These are phyloP conservation scores for Kodamaea alishanica DNA, from an alignment of 1,139 yeast genomes.

Conservation along the genomic window DNA sequence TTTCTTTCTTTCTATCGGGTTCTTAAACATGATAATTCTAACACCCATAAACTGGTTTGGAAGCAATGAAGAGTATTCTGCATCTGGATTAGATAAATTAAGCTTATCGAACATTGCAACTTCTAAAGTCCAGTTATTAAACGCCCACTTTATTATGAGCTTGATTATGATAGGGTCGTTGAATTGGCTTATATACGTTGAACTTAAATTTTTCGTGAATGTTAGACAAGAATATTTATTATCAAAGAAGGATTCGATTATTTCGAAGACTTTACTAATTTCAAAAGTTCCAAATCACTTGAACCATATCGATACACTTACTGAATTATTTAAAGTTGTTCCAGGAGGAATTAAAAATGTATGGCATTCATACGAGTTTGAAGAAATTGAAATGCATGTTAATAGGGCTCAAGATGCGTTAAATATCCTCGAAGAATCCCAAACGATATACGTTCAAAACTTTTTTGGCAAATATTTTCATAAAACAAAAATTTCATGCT, in stretches of 20 bases:
- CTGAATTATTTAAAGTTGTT: constrained; percentile 27
- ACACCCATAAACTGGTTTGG: constrained; percentile 58
- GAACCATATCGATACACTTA: constrained; percentile 24
- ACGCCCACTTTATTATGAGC: constrained; percentile 54
- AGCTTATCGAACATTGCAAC: constrained; percentile 61
- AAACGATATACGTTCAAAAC: constrained; percentile 17
- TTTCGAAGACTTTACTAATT: constrained; percentile 43
- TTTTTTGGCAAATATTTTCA: constrained; percentile 9
- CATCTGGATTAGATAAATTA: constrained; percentile 53
- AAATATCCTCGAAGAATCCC: constrained; percentile 37
- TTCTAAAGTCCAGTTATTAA: constrained; percentile 40
- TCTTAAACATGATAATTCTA: constrained; percentile 49
- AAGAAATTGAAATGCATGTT: constrained; percentile 29
- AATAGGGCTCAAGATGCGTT: constrained; percentile 31
- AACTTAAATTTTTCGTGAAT: constrained; percentile 44
- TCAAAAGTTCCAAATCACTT: constrained; percentile 45
- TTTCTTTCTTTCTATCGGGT: constrained; percentile 48
- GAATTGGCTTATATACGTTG: constrained; percentile 50
- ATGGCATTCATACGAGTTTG: constrained; percentile 50
- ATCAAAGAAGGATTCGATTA: constrained; percentile 22
- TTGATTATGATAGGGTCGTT: constrained; percentile 49
- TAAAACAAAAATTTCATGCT: constrained; percentile 5
- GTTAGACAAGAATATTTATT: constrained; percentile 40
- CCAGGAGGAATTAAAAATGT: constrained; percentile 48
- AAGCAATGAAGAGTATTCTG: constrained; percentile 23